Percentiles rank a stretch among this genome's conserved stretches.
Conservation (phyloP, 371 early-diverging fungal genomes). For the Nematocida major region DNA sequence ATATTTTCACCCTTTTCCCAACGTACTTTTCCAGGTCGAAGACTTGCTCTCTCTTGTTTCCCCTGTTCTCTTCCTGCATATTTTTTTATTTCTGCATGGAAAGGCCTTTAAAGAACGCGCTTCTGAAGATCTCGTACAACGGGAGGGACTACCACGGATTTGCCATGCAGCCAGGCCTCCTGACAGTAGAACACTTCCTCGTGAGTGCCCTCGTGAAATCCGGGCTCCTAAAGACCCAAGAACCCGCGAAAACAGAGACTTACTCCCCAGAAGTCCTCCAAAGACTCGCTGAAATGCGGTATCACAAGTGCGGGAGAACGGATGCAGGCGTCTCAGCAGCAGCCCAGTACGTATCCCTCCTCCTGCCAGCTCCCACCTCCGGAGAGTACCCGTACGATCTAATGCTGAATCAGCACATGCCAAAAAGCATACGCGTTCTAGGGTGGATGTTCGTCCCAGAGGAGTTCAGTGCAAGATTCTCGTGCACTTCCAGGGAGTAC, state of each 20-base stretch:
- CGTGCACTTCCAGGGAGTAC: constrained; percentile 76
- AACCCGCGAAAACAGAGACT: neutral
- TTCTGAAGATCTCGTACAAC: constrained; percentile 43
- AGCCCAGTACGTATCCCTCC: constrained; percentile 71
- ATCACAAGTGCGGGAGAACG: constrained; percentile 70
- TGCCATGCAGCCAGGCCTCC: constrained; percentile 43
- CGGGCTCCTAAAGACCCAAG: neutral
- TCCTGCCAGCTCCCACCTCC: constrained; percentile 67
- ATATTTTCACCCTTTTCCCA: constrained; percentile 24
- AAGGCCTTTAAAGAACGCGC: constrained; percentile 13
- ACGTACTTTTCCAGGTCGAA: constrained; percentile 45
- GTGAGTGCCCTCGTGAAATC: constrained; percentile 1
- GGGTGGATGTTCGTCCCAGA: constrained; percentile 77
- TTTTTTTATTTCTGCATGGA: constrained; percentile 25
- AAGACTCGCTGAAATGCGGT: neutral
- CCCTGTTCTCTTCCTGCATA: constrained; percentile 41
- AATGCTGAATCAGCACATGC: constrained; percentile 75
- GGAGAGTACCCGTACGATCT: constrained; percentile 72
- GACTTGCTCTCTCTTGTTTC: constrained; percentile 39
- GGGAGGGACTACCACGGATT: constrained; percentile 39
- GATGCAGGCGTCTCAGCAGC: constrained; percentile 85
- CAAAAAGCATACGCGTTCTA: constrained; percentile 76
- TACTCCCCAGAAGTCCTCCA: neutral
- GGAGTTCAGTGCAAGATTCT: constrained; percentile 77
- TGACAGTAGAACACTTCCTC: constrained; percentile 33